A percentile compares a stretch with the other conserved stretches of the same genome.
These are phyloP conservation scores for Salix exigua DNA, from an alignment of 345 rosid species.

Conservation along the genomic window DNA sequence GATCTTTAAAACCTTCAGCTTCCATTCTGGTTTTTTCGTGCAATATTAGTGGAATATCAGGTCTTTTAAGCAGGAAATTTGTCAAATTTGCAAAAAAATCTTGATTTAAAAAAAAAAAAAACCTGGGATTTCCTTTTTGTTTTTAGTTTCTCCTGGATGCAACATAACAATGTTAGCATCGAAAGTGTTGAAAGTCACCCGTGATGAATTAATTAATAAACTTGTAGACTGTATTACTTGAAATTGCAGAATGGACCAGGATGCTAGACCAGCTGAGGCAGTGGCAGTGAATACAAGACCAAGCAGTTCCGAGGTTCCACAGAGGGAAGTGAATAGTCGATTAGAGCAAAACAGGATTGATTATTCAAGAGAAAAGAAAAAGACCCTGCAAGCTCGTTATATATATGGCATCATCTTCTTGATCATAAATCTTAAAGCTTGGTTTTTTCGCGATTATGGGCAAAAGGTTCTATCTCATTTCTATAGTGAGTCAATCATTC, in stretches of 20 bases:
- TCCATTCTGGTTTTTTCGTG: neutral
- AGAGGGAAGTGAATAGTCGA: conserved; percentile 19
- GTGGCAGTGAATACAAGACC: conserved; percentile 17
- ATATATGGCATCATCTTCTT: conserved; percentile 66
- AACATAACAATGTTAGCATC: too few relatives aligned
- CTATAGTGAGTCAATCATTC: conserved; percentile 42
- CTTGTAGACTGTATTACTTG: neutral
- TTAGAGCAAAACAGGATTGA: conserved; percentile 25
- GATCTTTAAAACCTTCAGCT: neutral
- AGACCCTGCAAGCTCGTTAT: conserved; percentile 59
- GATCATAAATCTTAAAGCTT: conserved; percentile 60
- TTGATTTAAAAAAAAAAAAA: neutral
- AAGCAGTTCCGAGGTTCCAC: conserved; percentile 32
- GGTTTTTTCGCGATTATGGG: conserved; percentile 87
- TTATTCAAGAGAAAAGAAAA: conserved; percentile 40
- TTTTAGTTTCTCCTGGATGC: too few relatives aligned
- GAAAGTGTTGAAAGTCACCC: too few relatives aligned
- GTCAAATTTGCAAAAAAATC: neutral
- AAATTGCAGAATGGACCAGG: conserved; percentile 27
- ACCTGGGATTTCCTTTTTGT: too few relatives aligned
- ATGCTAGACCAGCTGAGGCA: conserved; percentile 17
- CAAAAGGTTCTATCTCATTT: conserved; percentile 45
- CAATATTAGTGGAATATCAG: neutral
- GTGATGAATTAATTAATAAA: too few relatives aligned
- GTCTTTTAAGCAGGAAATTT: neutral